A percentile compares a stretch with the other conserved stretches of the same genome.
Conservation (phyloP, 768 basidiomycete genomes). For the Hericium alpestre region DNA sequence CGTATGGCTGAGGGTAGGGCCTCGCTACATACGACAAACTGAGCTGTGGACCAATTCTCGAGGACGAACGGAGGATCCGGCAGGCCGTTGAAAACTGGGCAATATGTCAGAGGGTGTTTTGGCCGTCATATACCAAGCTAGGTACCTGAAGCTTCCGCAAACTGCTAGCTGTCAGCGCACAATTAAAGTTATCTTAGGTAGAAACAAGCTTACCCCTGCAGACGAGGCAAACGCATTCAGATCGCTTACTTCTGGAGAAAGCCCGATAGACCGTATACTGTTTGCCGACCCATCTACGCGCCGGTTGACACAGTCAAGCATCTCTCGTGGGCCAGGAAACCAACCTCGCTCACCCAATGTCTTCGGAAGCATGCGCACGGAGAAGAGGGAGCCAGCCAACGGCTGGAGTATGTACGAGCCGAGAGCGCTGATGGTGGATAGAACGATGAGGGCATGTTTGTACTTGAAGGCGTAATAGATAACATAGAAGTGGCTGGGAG, state of each 20-base stretch:
- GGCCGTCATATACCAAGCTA: background rate
- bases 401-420: constrained; percentile 44
- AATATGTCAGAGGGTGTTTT: constrained; percentile 28
- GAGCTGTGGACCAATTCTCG: constrained; percentile 40
- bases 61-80: constrained; percentile 49
- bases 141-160: constrained; percentile 10
- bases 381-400: constrained; percentile 33
- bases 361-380: constrained; percentile 18
- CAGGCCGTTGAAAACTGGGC: constrained; percentile 31
- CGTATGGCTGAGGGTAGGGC: background rate
- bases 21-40: constrained; percentile 33
- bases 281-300: constrained; percentile 4
- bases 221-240: constrained; percentile 7
- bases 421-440: constrained; percentile 41
- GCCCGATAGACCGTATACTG: constrained; percentile 6
- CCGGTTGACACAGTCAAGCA: background rate
- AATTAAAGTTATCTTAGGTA: constrained; percentile 6
- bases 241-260: constrained; percentile 3
- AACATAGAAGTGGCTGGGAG: background rate
- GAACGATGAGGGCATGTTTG: constrained; percentile 43
- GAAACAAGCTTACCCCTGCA: constrained; percentile 18
- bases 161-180: constrained; percentile 1
- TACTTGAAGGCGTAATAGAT: constrained; percentile 32
- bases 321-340: background rate
- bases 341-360: constrained; percentile 20